Evolutionary conservation across 2,329 filamentous ascomycete species (phyloP).

Genomic region (Sordariomycetes sp.): DNA sequence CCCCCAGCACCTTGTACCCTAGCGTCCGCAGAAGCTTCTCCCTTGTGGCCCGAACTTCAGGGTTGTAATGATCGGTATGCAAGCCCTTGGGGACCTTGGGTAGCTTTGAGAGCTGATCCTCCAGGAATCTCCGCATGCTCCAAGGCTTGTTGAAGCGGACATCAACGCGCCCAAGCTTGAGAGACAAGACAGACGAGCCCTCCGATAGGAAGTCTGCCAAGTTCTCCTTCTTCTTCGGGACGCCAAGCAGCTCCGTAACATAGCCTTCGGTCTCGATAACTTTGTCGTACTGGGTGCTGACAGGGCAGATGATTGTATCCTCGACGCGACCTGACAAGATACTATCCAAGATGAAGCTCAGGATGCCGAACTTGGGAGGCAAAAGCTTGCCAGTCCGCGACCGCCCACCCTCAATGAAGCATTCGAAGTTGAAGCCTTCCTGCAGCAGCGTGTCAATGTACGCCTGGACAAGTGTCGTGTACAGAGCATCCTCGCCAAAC

Average conservation of each 20-base stretch:
- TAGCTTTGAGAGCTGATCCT: conserved; percentile 57
- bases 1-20: conserved; percentile 83
- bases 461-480: conserved; percentile 85
- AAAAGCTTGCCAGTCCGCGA: conserved; percentile 90
- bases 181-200: conserved; percentile 73
- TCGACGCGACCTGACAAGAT: conserved; percentile 79
- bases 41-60: conserved; percentile 43
- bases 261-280: conserved; percentile 98
- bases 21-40: conserved; percentile 74
- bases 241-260: conserved; percentile 84
- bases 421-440: conserved; percentile 90
- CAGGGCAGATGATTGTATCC: conserved; percentile 88
- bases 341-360: conserved; percentile 86
- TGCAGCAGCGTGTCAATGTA: conserved; percentile 91
- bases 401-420: conserved; percentile 92
- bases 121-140: conserved; percentile 77
- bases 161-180: conserved; percentile 86
- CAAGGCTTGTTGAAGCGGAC: conserved; percentile 95
- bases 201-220: conserved; percentile 80
- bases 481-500: conserved; percentile 87
- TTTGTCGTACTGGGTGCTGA: conserved; percentile 97
- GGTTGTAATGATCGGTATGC: conserved; percentile 35
- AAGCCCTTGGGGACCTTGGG: conserved; percentile 31
- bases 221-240: conserved; percentile 94
- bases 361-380: conserved; percentile 89